A percentile compares a stretch with the other conserved stretches of the same genome.
Evolutionary conservation across 2,329 filamentous ascomycete genomes (phyloP).

Genomic region (Colletotrichum sp.): DNA sequence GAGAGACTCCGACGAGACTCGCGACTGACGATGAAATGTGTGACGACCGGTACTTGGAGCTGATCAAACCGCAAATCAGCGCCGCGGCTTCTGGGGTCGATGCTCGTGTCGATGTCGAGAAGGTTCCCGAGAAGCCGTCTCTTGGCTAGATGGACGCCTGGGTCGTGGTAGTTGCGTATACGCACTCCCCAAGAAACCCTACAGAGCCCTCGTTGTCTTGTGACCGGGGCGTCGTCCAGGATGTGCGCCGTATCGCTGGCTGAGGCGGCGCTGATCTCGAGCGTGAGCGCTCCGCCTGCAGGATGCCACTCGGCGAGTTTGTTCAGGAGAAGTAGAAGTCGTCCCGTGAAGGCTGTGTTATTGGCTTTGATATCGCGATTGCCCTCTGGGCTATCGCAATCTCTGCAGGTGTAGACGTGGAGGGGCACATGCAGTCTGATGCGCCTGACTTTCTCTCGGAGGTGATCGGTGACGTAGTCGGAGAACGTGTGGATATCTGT

Average conservation of each 20-base stretch:
- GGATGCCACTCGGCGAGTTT: neutral
- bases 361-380: neutral
- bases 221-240: neutral
- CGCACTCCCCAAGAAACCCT: neutral
- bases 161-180: neutral
- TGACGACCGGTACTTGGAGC: neutral
- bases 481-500: neutral
- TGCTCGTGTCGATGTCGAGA: neutral
- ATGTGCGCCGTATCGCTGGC: neutral
- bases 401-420: neutral
- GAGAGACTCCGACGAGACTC: neutral
- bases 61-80: neutral
- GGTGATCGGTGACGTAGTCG: neutral
- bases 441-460: neutral
- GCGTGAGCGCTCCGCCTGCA: neutral
- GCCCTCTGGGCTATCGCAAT: neutral
- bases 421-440: neutral
- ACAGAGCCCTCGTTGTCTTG: neutral
- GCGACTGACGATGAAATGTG: neutral
- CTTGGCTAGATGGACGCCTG: neutral
- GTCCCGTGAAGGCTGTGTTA: neutral
- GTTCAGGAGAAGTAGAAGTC: neutral
- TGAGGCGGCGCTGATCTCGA: neutral
- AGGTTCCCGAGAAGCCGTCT: neutral
- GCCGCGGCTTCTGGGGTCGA: neutral